Percentiles rank a stretch among this genome's conserved stretches.
Conservation (phyloP, 192 early-diverging fungal species). For the Geranomyces variabilis region DNA sequence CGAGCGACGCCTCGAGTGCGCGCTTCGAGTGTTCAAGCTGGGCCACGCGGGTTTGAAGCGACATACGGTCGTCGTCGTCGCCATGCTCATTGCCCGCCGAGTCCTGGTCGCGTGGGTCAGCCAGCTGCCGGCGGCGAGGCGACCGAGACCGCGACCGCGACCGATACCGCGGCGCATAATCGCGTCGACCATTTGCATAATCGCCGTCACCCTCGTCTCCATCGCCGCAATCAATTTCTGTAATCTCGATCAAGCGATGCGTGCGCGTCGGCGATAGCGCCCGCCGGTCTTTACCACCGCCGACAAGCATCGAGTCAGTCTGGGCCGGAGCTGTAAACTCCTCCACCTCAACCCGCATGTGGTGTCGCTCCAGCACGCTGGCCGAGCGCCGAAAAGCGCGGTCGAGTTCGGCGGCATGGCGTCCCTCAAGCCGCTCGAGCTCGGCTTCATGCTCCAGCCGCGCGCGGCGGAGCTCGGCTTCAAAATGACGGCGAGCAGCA, state of each 20-base stretch:
- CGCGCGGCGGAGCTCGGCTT: too few species aligned
- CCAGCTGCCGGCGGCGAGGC: background rate
- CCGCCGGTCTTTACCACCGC: background rate
- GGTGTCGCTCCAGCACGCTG: background rate
- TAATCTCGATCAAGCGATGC: too few species aligned
- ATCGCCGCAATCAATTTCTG: background rate
- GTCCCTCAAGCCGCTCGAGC: background rate
- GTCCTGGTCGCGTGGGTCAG: background rate
- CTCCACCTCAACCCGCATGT: background rate
- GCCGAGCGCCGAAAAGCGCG: background rate
- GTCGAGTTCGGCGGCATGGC: slow-evolving; percentile 6
- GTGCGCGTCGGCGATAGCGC: background rate
- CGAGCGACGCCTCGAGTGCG: slow-evolving; percentile 9
- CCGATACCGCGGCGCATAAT: background rate
- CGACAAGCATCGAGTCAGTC: background rate
- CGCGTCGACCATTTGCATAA: background rate
- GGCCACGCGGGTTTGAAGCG: background rate
- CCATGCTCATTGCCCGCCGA: background rate
- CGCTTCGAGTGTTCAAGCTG: slow-evolving; percentile 1
- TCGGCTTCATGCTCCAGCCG: background rate
- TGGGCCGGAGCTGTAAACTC: background rate
- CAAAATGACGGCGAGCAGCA: too few species aligned
- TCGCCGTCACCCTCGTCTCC: background rate
- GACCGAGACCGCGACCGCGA: background rate
- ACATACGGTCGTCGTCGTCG: background rate